Percentiles rank a stretch among this genome's conserved stretches.
These are phyloP conservation scores for Xylaria acuta DNA, from an alignment of 495 filamentous ascomycete species.

Conservation along the genomic window DNA sequence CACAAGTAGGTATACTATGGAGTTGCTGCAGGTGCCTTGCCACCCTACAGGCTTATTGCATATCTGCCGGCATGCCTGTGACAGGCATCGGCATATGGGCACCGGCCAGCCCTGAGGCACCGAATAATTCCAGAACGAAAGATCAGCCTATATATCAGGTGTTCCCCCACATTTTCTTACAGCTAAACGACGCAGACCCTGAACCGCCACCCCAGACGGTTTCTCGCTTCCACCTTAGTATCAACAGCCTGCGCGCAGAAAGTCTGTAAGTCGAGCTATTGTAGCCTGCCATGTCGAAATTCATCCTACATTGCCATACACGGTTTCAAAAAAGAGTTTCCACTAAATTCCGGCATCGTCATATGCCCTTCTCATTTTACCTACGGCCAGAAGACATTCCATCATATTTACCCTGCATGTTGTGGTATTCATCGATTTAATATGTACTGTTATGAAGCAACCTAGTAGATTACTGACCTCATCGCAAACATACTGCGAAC, in stretches of 20 bases:
- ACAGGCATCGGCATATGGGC: neutral
- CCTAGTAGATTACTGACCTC: neutral
- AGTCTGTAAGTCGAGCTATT: too few species aligned
- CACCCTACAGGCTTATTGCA: neutral
- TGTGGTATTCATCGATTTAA: neutral
- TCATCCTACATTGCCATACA: neutral
- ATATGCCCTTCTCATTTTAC: neutral
- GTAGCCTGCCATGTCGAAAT: neutral
- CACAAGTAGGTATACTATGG: neutral
- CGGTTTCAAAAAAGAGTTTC: neutral
- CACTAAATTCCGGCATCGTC: neutral
- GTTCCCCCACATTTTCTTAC: neutral
- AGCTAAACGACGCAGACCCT: neutral
- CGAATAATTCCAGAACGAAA: constrained; percentile 8
- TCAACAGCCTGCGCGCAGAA: neutral
- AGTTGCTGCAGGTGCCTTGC: neutral
- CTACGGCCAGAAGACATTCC: neutral
- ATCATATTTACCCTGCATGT: neutral
- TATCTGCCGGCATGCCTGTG: neutral
- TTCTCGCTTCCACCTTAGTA: neutral
- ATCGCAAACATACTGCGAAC: neutral
- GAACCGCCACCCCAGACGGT: neutral
- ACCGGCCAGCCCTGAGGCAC: neutral
- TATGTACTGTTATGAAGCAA: neutral
- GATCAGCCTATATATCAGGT: neutral